Evolutionary conservation across 1,139 yeast genomes (phyloP).

Genomic region (Kodamaea alishanica): DNA sequence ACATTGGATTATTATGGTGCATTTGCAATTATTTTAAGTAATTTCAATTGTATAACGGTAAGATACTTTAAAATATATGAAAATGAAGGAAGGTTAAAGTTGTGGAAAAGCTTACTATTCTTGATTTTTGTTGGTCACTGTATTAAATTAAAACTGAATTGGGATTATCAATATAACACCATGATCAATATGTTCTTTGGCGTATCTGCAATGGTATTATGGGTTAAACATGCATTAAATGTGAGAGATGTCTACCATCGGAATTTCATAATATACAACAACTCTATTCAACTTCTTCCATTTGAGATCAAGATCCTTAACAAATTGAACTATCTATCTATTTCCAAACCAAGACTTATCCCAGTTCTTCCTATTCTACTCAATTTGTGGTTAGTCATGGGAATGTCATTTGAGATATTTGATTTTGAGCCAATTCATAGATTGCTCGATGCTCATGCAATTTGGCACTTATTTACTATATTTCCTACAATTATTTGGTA

Average conservation of each 20-base stretch:
- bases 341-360: slow-evolving; percentile 27
- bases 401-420: slow-evolving; percentile 36
- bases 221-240: slow-evolving; percentile 33
- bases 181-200: slow-evolving; percentile 36
- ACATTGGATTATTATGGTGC: slow-evolving; percentile 46
- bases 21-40: slow-evolving; percentile 35
- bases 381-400: slow-evolving; percentile 31
- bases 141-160: slow-evolving; percentile 23
- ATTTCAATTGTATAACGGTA: slow-evolving; percentile 35
- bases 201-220: slow-evolving; percentile 26
- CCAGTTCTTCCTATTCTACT: slow-evolving; percentile 38
- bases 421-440: slow-evolving; percentile 36
- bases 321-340: slow-evolving; percentile 28
- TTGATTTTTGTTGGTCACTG: slow-evolving; percentile 28
- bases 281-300: slow-evolving; percentile 39
- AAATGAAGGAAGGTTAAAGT: slow-evolving; percentile 3
- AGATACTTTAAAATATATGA: slow-evolving; percentile 30
- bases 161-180: slow-evolving; percentile 44
- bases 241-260: slow-evolving; percentile 17
- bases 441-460: slow-evolving; percentile 40
- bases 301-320: slow-evolving; percentile 37
- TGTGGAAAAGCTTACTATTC: slow-evolving; percentile 14
- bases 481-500: slow-evolving; percentile 44
- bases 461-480: slow-evolving; percentile 46
- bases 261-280: slow-evolving; percentile 28